Base-by-base conservation (phyloP, 805 yeast genomes). In the Lachancea sp. region DNA sequence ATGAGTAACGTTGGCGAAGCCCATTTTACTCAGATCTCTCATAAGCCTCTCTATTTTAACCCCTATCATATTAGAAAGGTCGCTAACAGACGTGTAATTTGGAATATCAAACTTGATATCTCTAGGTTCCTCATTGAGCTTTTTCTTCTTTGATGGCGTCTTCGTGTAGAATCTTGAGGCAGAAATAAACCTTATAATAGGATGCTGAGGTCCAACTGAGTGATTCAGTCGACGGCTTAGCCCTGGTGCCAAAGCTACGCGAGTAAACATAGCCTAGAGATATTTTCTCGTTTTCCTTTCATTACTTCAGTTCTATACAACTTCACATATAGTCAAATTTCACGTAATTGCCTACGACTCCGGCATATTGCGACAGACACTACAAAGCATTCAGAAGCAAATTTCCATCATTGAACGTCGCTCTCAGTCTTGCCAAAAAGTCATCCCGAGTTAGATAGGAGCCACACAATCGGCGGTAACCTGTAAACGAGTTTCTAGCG, bases 21-120 rank as follows among this genome's bases (percentile, higher is more conserved):
- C 97, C 51, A 87, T 67, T 1, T 66, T 74, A 13, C 67, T 64
- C 63, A 90, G 68, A 38, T 76, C 78, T 24, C 61, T 60, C 36
- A 82, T 67, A 3, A 92, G 67, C 11, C 68, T 71, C 18, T 75
- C 75, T 18, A 83, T 73, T 13, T 88, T 74, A 8, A 84, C 75
- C 41, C 75, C 72, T 47, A 92, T 60, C 15, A 84, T 67, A 26
- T 81, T 77, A 0, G 97, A 83, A 32, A 90, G 67, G 47, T 88
- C 83, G 2, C 90, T 71, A 2, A 90, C 84, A 0, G 94, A 77
- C 4, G 86, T 71, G 53, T 82, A 88, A 8, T 83, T 74, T 1
- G 97, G 96, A 22, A 90, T 68, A 15, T 42, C 40, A 37, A 60
- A 60, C 7, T 46, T 47, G 2, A 60, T 19, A 6, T 43, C 42